Conservation (phyloP, 2,329 filamentous ascomycete species). For the Lasiodiplodia gonubiensis region DNA sequence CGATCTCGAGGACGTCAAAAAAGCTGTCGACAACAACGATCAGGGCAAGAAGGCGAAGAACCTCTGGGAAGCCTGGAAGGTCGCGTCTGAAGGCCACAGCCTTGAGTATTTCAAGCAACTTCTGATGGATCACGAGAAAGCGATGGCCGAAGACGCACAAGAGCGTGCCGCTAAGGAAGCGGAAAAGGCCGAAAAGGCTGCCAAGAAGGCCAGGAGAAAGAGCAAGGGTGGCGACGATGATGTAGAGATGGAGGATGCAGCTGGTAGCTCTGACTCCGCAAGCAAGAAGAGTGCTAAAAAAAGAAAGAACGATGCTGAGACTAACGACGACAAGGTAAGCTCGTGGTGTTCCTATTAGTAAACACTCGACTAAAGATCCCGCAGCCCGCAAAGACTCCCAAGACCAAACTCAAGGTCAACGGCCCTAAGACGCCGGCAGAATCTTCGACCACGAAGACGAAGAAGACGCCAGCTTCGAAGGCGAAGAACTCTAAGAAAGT, state of each 20-base stretch:
- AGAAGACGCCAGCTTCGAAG: slow-evolving; percentile 40
- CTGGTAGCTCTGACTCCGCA: slow-evolving; percentile 46
- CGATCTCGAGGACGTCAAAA: slow-evolving; percentile 72
- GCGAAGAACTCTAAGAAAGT: slow-evolving; percentile 63
- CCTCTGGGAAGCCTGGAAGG: slow-evolving; percentile 76
- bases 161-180: slow-evolving; percentile 70
- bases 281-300: slow-evolving; percentile 60
- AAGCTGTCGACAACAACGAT: slow-evolving; percentile 71
- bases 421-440: slow-evolving; percentile 44
- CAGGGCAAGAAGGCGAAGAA: slow-evolving; percentile 79
- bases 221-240: slow-evolving; percentile 44
- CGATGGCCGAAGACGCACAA: slow-evolving; percentile 62
- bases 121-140: slow-evolving; percentile 64
- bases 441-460: slow-evolving; percentile 43
- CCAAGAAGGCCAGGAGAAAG: slow-evolving; percentile 49
- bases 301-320: slow-evolving; percentile 74
- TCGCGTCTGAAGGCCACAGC: slow-evolving; percentile 79
- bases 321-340: slow-evolving; percentile 65
- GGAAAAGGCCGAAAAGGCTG: slow-evolving; percentile 62
- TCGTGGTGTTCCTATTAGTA: not conserved
- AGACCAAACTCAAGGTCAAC: slow-evolving; percentile 56
- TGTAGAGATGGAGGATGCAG: slow-evolving; percentile 48
- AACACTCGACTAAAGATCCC: slow-evolving; percentile 1
- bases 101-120: slow-evolving; percentile 84
- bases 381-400: slow-evolving; percentile 57